These are phyloP conservation scores for Benincasa hispida DNA, from an alignment of 306 rosid genomes.

Conservation along the genomic window DNA sequence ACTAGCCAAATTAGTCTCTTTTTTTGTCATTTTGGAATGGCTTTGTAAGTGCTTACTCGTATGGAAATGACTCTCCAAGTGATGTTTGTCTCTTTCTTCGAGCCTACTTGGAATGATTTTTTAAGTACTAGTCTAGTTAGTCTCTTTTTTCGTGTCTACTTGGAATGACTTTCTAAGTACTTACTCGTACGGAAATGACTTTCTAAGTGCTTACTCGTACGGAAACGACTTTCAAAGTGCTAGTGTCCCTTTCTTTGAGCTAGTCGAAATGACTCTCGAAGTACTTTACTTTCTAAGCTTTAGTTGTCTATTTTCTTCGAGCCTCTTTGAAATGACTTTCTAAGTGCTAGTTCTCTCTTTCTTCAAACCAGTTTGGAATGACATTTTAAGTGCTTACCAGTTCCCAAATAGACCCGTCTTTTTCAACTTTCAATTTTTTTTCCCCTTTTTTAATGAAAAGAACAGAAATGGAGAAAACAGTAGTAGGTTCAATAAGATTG, in stretches of 20 bases:
- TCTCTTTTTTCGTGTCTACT: neutral
- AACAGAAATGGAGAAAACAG: constrained; percentile 6
- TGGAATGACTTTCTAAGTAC: neutral
- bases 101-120: too few relatives aligned
- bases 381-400: neutral
- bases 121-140: too few relatives aligned
- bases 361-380: neutral
- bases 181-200: neutral
- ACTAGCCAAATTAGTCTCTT: too few relatives aligned
- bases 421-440: neutral
- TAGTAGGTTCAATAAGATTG: neutral
- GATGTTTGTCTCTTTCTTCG: too few relatives aligned
- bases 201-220: too few relatives aligned
- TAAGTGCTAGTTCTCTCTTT: neutral
- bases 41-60: neutral
- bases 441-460: neutral
- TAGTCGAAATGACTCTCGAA: too few relatives aligned
- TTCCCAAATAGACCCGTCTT: too few relatives aligned
- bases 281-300: neutral
- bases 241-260: too few relatives aligned
- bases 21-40: too few relatives aligned
- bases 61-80: too few relatives aligned
- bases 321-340: neutral
- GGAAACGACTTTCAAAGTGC: neutral
- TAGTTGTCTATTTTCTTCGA: neutral